Conservation (phyloP, 129 eudicot genomes). For the Flaveria brownii region DNA sequence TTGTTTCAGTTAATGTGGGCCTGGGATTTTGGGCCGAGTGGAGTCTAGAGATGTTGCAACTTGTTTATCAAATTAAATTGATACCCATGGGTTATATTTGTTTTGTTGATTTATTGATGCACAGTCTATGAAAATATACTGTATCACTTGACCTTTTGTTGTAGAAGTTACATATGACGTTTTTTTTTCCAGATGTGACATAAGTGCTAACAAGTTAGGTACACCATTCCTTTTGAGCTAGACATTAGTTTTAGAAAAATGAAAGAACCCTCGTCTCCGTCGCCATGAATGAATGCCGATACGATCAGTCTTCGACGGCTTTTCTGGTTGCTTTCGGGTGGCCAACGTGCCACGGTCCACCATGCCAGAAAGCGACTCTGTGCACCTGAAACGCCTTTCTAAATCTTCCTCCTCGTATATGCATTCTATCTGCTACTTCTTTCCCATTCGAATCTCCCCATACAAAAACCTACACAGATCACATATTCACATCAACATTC, state of each 20-base stretch:
- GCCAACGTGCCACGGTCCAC: conserved; percentile 25
- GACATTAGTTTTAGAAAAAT: neutral
- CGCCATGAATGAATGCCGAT: neutral
- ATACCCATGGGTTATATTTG: too few relatives aligned
- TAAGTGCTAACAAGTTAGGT: too few relatives aligned
- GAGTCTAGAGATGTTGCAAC: too few relatives aligned
- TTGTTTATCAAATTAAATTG: too few relatives aligned
- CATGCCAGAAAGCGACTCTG: conserved; percentile 28
- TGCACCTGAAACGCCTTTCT: conserved; percentile 43
- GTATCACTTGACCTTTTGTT: too few relatives aligned
- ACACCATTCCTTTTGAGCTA: neutral
- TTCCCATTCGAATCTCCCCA: neutral
- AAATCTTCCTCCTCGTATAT: conserved; percentile 30
- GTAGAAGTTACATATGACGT: too few relatives aligned
- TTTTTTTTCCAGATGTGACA: too few relatives aligned
- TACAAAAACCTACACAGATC: conserved; percentile 25
- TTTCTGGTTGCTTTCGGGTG: conserved; percentile 26
- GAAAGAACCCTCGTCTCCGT: neutral
- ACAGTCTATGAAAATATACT: too few relatives aligned
- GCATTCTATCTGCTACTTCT: conserved; percentile 15
- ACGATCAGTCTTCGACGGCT: neutral
- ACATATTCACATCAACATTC: neutral
- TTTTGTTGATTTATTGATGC: too few relatives aligned
- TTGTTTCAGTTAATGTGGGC: too few relatives aligned
- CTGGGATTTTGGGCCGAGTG: too few relatives aligned